Percentiles rank a stretch among this genome's conserved stretches.
Conservation (phyloP, 768 basidiomycete genomes). For the Thelephora ganbajun region DNA sequence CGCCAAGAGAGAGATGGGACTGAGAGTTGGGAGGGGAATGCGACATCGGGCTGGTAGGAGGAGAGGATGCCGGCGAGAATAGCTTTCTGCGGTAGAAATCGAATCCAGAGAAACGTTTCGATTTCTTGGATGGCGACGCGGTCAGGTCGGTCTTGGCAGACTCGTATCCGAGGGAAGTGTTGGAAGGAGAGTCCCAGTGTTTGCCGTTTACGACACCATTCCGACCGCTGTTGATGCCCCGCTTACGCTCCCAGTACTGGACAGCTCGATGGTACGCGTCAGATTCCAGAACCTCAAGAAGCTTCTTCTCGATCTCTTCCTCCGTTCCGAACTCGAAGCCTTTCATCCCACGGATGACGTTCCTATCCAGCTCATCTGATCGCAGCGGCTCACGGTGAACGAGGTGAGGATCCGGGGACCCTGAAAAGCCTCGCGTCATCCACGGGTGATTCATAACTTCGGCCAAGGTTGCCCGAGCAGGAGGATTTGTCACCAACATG, state of each 20-base stretch:
- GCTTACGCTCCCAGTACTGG: conserved; percentile 66
- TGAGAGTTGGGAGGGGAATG: conserved; percentile 50
- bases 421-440: conserved; percentile 82
- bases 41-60: conserved; percentile 36
- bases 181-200: conserved; percentile 46
- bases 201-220: conserved; percentile 19
- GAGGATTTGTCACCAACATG: conserved; percentile 95
- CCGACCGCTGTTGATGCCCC: conserved; percentile 17
- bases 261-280: conserved; percentile 67
- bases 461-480: conserved; percentile 60
- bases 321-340: conserved; percentile 94
- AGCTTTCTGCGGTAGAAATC: conserved; percentile 89
- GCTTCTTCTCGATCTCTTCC: conserved; percentile 68
- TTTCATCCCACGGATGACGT: conserved; percentile 81
- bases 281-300: conserved; percentile 59
- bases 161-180: conserved; percentile 51
- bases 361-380: conserved; percentile 73
- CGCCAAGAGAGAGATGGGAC: conserved; percentile 33
- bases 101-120: conserved; percentile 86
- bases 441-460: conserved; percentile 85
- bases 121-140: conserved; percentile 32
- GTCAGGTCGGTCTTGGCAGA: conserved; percentile 12
- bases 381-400: conserved; percentile 83
- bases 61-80: conserved; percentile 42
- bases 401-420: conserved; percentile 73